phyloP scores from a whole-genome alignment of 2,329 filamentous ascomycete genomes.

The Xylaria sp. region DNA sequence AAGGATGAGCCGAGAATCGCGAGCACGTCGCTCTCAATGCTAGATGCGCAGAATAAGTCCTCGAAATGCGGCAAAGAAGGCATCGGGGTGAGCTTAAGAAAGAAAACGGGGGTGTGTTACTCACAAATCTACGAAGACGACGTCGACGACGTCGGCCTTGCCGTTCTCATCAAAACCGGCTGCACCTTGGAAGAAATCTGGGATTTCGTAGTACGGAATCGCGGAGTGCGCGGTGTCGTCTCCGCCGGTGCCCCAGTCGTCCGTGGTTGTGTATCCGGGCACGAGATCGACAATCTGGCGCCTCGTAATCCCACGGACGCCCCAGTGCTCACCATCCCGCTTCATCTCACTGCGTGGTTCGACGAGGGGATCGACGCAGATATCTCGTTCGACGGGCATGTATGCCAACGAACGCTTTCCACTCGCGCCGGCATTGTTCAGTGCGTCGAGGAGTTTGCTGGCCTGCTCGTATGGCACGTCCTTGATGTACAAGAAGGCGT shows the following conservation, averaged over 20 bases:
- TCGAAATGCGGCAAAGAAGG: neutral
- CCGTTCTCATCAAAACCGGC: constrained; percentile 60
- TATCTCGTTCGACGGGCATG: constrained; percentile 54
- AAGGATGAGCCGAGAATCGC: constrained; percentile 52
- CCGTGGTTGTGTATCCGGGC: constrained; percentile 65
- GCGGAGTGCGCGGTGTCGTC: constrained; percentile 65
- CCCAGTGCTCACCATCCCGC: constrained; percentile 44
- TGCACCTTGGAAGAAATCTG: constrained; percentile 62
- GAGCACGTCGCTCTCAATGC: constrained; percentile 54
- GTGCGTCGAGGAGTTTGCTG: constrained; percentile 49
- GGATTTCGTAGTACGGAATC: constrained; percentile 60
- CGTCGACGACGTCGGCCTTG: constrained; percentile 59
- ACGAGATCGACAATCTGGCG: constrained; percentile 59
- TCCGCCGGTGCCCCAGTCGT: constrained; percentile 67
- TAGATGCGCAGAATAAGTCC: constrained; percentile 35
- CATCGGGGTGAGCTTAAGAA: neutral
- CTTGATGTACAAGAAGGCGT: constrained; percentile 64
- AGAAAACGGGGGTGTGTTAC: constrained; percentile 33
- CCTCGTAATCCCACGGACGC: constrained; percentile 53
- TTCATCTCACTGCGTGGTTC: constrained; percentile 33
- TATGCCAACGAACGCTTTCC: constrained; percentile 53
- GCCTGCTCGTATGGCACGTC: constrained; percentile 63
- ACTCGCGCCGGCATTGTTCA: constrained; percentile 57
- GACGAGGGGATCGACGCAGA: constrained; percentile 60
- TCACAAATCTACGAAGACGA: constrained; percentile 66